Conservation (phyloP, 768 basidiomycete species). For the Crassisporium funariophilum region DNA sequence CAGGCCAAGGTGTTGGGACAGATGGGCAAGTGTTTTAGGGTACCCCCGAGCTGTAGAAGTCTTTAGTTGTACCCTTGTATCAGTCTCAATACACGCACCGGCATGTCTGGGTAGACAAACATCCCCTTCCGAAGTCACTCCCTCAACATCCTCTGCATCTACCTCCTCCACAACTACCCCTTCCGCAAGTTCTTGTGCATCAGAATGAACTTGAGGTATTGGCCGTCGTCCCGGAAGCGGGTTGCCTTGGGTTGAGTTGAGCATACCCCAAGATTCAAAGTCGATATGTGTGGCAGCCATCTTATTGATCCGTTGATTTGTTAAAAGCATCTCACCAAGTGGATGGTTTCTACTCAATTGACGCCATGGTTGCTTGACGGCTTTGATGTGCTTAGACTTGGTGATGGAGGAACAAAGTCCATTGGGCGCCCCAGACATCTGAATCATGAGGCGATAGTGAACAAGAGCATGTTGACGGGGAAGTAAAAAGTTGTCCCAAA, state of each 20-base stretch:
- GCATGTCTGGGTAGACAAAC: not conserved
- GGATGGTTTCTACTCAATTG: slow-evolving; percentile 22
- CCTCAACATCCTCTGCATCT: not conserved
- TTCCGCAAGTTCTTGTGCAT: too few species aligned
- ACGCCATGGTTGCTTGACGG: slow-evolving; percentile 36
- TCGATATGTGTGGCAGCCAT: slow-evolving; percentile 7
- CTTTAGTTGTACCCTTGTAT: not conserved
- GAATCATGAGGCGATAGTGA: slow-evolving; percentile 27
- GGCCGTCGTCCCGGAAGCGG: not conserved
- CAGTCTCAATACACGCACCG: not conserved
- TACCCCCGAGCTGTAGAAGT: not conserved
- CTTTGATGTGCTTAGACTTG: slow-evolving; percentile 35
- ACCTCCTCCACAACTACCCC: not conserved
- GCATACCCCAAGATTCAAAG: not conserved
- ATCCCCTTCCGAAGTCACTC: not conserved
- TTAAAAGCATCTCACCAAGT: slow-evolving; percentile 29
- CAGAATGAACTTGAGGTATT: too few species aligned
- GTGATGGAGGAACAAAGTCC: slow-evolving; percentile 39
- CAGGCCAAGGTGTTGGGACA: not conserved
- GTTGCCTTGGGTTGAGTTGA: not conserved
- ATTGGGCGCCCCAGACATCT: slow-evolving; percentile 31
- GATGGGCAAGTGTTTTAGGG: not conserved
- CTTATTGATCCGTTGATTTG: slow-evolving; percentile 22
- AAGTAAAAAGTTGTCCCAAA: slow-evolving; percentile 24
- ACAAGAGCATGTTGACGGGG: slow-evolving; percentile 33